These are phyloP conservation scores for Coriolopsis trogii DNA, from an alignment of 1,284 basidiomycete species.

Conservation along the genomic window DNA sequence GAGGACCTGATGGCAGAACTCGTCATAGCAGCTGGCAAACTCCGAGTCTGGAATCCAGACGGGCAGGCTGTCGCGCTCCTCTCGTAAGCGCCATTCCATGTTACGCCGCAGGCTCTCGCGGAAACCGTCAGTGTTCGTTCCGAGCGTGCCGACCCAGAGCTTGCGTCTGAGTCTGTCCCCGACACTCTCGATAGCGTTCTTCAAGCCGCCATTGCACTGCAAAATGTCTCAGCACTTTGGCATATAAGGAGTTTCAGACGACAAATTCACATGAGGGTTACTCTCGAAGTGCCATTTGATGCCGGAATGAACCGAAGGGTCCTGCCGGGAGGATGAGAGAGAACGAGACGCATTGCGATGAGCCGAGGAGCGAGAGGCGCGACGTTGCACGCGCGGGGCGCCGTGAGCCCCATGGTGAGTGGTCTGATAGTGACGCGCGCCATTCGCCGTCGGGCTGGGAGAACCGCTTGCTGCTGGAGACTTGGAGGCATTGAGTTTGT, in stretches of 20 bases:
- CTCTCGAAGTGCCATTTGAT: conserved; percentile 60
- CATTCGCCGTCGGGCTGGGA: conserved; percentile 14
- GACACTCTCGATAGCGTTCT: conserved; percentile 76
- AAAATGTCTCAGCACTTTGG: neutral
- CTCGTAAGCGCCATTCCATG: conserved; percentile 63
- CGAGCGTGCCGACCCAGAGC: conserved; percentile 83
- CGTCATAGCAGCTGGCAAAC: conserved; percentile 81
- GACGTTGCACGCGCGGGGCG: conserved; percentile 32
- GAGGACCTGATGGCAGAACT: conserved; percentile 88
- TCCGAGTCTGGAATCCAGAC: conserved; percentile 84
- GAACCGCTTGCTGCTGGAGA: conserved; percentile 15
- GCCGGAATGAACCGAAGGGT: conserved; percentile 23
- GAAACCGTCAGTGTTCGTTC: conserved; percentile 67
- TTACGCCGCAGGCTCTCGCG: conserved; percentile 55
- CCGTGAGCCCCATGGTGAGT: conserved; percentile 32
- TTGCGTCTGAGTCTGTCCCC: conserved; percentile 53
- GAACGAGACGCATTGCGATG: conserved; percentile 41
- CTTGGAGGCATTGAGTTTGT: conserved; percentile 17
- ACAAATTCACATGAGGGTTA: conserved; percentile 52
- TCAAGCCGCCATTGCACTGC: conserved; percentile 74
- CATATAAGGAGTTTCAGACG: neutral
- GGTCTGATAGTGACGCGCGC: conserved; percentile 30
- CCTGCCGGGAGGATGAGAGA: conserved; percentile 53
- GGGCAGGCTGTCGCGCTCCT: conserved; percentile 61
- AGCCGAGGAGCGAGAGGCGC: conserved; percentile 36